phyloP scores from a whole-genome alignment of 2,329 filamentous ascomycete genomes.

The Penicillium italicum region DNA sequence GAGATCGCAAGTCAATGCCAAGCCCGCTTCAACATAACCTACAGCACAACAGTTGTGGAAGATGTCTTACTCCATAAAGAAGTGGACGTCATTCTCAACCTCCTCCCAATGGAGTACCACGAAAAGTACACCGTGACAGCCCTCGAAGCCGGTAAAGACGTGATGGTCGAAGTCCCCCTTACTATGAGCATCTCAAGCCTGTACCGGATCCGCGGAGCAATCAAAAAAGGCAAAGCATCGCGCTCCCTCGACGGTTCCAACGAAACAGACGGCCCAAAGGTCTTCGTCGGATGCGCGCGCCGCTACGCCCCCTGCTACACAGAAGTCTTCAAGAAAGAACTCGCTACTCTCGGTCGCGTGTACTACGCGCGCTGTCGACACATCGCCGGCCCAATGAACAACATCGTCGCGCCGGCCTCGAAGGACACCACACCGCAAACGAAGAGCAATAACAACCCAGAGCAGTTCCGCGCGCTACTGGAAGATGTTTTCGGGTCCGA shows the following conservation, averaged over 20 bases:
- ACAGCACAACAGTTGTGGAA: slow-evolving; percentile 37
- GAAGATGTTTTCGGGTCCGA: slow-evolving; percentile 25
- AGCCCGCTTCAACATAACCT: slow-evolving; percentile 17
- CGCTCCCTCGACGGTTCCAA: slow-evolving; percentile 32
- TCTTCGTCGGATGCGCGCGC: slow-evolving; percentile 61
- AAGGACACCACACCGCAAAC: background rate
- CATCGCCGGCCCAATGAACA: slow-evolving; percentile 51
- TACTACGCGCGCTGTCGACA: slow-evolving; percentile 52
- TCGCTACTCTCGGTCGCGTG: slow-evolving; percentile 51
- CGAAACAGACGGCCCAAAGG: slow-evolving; percentile 38
- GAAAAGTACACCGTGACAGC: slow-evolving; percentile 51
- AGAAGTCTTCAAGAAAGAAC: slow-evolving; percentile 52
- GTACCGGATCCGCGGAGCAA: slow-evolving; percentile 48
- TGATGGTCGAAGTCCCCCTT: slow-evolving; percentile 59
- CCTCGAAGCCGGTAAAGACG: slow-evolving; percentile 53
- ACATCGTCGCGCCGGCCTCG: background rate
- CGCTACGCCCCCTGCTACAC: slow-evolving; percentile 57
- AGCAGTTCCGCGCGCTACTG: slow-evolving; percentile 18
- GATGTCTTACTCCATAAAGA: slow-evolving; percentile 49
- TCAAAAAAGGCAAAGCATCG: slow-evolving; percentile 7
- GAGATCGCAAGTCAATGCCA: slow-evolving; percentile 7
- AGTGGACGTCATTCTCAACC: slow-evolving; percentile 48
- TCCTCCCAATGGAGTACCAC: slow-evolving; percentile 57
- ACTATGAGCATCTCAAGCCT: slow-evolving; percentile 49
- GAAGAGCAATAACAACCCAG: background rate